Evolutionary conservation across 1,284 basidiomycete genomes (phyloP).

Genomic region (Pisolithus thermaeus): DNA sequence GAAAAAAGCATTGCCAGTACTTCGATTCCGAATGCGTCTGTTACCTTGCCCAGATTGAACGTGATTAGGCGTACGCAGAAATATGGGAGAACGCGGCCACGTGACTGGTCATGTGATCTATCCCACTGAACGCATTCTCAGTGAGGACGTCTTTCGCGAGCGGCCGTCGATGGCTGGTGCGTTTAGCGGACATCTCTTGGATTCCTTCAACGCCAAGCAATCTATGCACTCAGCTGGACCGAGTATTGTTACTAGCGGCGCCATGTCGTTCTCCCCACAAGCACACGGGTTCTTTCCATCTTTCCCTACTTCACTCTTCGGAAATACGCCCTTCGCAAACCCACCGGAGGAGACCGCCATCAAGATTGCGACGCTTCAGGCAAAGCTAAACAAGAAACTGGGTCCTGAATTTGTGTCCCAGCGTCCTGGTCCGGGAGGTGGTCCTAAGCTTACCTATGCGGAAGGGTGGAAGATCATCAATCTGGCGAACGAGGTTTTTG

Average conservation of each 20-base stretch:
- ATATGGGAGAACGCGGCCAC: too few species aligned
- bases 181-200: slow-evolving; percentile 28
- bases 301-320: neutral
- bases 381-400: slow-evolving; percentile 80
- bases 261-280: slow-evolving; percentile 52
- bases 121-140: too few species aligned
- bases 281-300: slow-evolving; percentile 40
- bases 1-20: too few species aligned
- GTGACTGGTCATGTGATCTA: neutral
- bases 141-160: too few species aligned
- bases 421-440: slow-evolving; percentile 84
- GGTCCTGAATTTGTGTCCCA: slow-evolving; percentile 92
- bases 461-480: slow-evolving; percentile 98
- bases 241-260: slow-evolving; percentile 40
- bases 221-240: slow-evolving; percentile 10
- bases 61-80: too few species aligned
- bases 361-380: slow-evolving; percentile 72
- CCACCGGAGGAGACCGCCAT: slow-evolving; percentile 54
- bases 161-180: slow-evolving; percentile 20
- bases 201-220: slow-evolving; percentile 17
- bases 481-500: slow-evolving; percentile 97
- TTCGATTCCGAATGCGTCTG: too few species aligned
- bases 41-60: too few species aligned
- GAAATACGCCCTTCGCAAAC: slow-evolving; percentile 8
- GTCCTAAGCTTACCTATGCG: slow-evolving; percentile 86